Evolutionary conservation across 306 rosid species (phyloP), one percentile per base, ranked within the genome.

Genomic region (Oemleria cerasiformis): DNA sequence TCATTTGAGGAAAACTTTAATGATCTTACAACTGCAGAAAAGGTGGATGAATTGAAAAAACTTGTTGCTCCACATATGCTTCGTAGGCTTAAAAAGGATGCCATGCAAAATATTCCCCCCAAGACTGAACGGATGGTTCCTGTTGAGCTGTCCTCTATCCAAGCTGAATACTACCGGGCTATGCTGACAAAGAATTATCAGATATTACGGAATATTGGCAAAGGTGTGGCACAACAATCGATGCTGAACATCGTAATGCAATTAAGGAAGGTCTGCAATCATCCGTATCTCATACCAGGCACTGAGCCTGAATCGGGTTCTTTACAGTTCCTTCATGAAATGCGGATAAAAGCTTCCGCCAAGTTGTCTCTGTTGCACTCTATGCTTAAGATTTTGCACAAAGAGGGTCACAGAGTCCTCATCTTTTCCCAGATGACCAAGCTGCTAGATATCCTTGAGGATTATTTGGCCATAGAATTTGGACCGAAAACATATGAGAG

Each of bases 21-120:
- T 80, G 96, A 91, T 74, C 96, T 89, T 75, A 89, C 97, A n/a
- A 89, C 96, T 53, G 88, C 99, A 0, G 97, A 95, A 78, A 95
- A 92, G 82, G 97, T 95, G 61, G 99, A 91, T 13, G 99, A 95
- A 75, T 75, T 95, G 86, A 95, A 95, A 83, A 95, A 95, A 83
- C 99, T 95, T 67, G 99, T 95, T 86, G 75, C 99, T 83, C 99
- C 99, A 38, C 97, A 91, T 79, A 95, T 95, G 99, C 99, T 95
- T 75, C 92, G 99, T 19, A 88, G 99, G 80, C 99, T 95, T 61
- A 95, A 95, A 83, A 95, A 83, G 84, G 99, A 95, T 75, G 97
- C 99, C 42, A 95, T 95, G 99, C 96, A 95, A 77, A 95, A 95
- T 77, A 95, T 95, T 56, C 99, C 99, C 42, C 99, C 99, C n/a